phyloP scores from a whole-genome alignment of 2,329 filamentous ascomycete genomes.

The Epichloe bromicola region DNA sequence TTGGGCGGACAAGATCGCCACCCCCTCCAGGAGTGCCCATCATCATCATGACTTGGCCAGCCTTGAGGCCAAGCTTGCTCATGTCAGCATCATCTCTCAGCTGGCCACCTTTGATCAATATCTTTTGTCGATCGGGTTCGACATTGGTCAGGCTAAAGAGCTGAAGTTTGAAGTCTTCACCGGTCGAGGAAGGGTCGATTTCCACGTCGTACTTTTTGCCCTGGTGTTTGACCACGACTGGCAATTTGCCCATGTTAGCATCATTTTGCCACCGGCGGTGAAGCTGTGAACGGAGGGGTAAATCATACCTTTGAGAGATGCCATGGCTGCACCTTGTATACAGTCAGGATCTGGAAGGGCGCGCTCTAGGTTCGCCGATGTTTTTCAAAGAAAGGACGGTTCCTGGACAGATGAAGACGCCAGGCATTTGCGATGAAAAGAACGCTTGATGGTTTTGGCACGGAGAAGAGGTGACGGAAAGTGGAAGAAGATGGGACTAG shows the following conservation, averaged over 20 bases:
- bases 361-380: not conserved
- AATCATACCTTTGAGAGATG: constrained; percentile 38
- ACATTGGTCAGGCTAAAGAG: constrained; percentile 91
- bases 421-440: not conserved
- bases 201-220: constrained; percentile 94
- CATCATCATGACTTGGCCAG: constrained; percentile 85
- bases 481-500: not conserved
- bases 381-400: not conserved
- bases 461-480: not conserved
- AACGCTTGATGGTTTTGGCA: not conserved
- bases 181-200: constrained; percentile 69
- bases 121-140: constrained; percentile 92
- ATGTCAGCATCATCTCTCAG: constrained; percentile 92
- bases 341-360: not conserved
- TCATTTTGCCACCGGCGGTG: not conserved
- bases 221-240: constrained; percentile 81
- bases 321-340: constrained; percentile 21
- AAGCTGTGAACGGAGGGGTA: constrained; percentile 6
- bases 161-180: constrained; percentile 91
- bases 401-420: not conserved
- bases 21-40: constrained; percentile 74
- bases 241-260: constrained; percentile 8
- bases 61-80: constrained; percentile 70
- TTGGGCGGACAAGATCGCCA: constrained; percentile 53
- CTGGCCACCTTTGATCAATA: constrained; percentile 85